phyloP scores from a whole-genome alignment of 352 stramenopile genomes.

The Thalassiosira mediterranea region DNA sequence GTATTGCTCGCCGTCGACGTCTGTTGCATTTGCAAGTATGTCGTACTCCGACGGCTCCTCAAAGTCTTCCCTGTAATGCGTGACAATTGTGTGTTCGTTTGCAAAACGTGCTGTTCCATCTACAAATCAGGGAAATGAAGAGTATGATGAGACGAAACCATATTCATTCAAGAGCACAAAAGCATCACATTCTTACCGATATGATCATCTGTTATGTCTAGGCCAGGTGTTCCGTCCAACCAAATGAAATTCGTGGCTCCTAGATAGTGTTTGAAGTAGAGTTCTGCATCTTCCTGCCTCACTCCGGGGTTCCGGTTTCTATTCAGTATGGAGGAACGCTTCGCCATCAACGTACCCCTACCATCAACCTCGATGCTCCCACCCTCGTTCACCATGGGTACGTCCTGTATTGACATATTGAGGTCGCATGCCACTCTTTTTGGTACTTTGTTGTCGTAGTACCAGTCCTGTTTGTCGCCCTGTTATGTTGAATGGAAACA shows the following conservation, averaged over 20 bases:
- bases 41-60: conserved; percentile 37
- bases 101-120: conserved; percentile 54
- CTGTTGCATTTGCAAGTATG: conserved; percentile 24
- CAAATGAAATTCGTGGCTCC: conserved; percentile 60
- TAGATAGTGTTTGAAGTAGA: conserved; percentile 44
- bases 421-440: conserved; percentile 16
- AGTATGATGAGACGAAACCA: not conserved
- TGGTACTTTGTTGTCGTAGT: conserved; percentile 33
- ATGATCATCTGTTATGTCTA: conserved; percentile 57
- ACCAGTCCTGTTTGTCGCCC: conserved; percentile 30
- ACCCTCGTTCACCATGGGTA: conserved; percentile 53
- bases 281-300: conserved; percentile 46
- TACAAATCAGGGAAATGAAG: no score
- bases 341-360: conserved; percentile 56
- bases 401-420: not conserved
- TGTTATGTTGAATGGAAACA: no score
- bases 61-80: conserved; percentile 30
- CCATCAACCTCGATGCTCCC: conserved; percentile 56
- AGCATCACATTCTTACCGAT: conserved; percentile 19
- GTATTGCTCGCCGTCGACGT: conserved; percentile 38
- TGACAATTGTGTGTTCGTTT: conserved; percentile 51
- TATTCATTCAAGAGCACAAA: not conserved
- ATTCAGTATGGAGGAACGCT: conserved; percentile 52
- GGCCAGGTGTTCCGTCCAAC: conserved; percentile 35
- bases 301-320: conserved; percentile 46